Evolutionary conservation across 441 rosid genomes (phyloP).

Genomic region (Kokia cookei): DNA sequence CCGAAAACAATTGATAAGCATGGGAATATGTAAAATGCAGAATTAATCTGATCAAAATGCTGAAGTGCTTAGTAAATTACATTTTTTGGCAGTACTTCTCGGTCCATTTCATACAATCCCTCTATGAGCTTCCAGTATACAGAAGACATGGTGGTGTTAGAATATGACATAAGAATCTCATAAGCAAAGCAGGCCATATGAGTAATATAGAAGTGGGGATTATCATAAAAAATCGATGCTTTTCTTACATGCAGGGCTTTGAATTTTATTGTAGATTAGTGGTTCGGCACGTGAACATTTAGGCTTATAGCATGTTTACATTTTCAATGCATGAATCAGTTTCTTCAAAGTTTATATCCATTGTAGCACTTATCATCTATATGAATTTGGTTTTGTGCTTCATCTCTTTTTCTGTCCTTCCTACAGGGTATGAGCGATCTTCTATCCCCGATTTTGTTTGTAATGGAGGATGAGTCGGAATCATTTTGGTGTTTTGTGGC

Average conservation of each 20-base stretch:
- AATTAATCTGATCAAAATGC: background rate
- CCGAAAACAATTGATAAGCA: background rate
- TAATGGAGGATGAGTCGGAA: conserved; percentile 86
- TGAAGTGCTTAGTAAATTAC: background rate
- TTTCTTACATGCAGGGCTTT: background rate
- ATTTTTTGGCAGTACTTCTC: background rate
- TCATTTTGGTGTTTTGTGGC: conserved; percentile 98
- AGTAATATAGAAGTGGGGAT: background rate
- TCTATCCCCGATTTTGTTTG: conserved; percentile 83
- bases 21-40: background rate
- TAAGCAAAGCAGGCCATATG: background rate
- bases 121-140: background rate
- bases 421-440: conserved; percentile 96
- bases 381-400: background rate
- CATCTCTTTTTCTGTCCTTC: background rate
- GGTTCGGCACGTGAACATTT: background rate
- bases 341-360: background rate
- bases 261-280: background rate
- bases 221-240: background rate
- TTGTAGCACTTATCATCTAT: background rate
- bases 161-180: background rate
- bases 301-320: background rate
- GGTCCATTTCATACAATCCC: background rate
- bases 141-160: background rate
- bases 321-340: background rate